These are phyloP conservation scores for Calonectria pseudoreteaudii DNA, from an alignment of 2,329 filamentous ascomycete genomes.

Conservation along the genomic window DNA sequence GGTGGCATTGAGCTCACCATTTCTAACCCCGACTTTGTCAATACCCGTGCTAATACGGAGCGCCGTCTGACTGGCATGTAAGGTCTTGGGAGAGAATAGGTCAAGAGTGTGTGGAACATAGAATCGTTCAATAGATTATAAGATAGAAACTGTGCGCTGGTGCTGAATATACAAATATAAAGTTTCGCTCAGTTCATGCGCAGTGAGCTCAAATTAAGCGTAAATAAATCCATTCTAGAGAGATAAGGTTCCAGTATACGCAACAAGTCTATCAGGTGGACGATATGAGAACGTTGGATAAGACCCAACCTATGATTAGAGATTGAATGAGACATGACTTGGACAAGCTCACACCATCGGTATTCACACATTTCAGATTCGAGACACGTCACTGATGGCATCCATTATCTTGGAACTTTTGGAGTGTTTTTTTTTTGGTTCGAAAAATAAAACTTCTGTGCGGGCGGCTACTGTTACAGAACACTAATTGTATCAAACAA, in stretches of 20 bases:
- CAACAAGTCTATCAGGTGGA: background rate
- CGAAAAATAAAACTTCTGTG: background rate
- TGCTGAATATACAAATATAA: background rate
- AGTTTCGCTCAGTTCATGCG: background rate
- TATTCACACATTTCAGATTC: background rate
- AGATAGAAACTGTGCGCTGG: background rate
- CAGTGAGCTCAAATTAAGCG: background rate
- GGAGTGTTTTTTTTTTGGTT: background rate
- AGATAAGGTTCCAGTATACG: background rate
- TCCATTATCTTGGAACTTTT: too few species aligned
- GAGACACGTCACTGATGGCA: background rate
- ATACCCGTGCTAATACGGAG: conserved; percentile 73
- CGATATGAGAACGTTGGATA: background rate
- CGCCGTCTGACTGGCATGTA: conserved; percentile 46
- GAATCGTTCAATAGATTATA: too few species aligned
- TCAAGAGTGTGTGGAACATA: background rate
- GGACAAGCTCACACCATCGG: background rate
- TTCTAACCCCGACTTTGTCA: conserved; percentile 98
- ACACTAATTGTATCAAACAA: background rate
- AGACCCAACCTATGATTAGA: background rate
- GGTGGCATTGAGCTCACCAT: conserved; percentile 91
- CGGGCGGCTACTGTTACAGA: background rate
- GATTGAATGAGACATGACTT: background rate
- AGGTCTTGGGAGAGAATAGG: background rate
- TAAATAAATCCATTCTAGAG: background rate